Evolutionary conservation across 129 eudicot species (phyloP).

Genomic region (Calendula officinalis): DNA sequence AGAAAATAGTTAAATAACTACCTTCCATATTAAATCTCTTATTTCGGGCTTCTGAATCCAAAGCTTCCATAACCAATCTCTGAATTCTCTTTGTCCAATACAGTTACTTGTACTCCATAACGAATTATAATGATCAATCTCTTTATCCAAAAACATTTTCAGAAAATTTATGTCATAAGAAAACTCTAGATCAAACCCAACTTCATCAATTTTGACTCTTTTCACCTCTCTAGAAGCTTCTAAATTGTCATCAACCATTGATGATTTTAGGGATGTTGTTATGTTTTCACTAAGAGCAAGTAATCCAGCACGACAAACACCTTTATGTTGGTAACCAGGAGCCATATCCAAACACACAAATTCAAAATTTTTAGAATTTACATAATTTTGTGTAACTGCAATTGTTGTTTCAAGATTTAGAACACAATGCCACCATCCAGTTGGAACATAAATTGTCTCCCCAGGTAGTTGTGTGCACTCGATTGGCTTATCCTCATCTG

Average conservation of each 20-base stretch:
- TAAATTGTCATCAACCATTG: conserved; percentile 23
- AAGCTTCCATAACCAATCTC: conserved; percentile 94
- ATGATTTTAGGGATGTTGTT: conserved; percentile 34
- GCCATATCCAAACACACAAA: conserved; percentile 94
- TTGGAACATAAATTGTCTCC: conserved; percentile 91
- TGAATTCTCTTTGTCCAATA: conserved; percentile 86
- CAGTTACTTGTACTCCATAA: conserved; percentile 81
- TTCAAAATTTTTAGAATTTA: conserved; percentile 76
- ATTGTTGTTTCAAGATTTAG: conserved; percentile 79
- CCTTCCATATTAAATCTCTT: conserved; percentile 93
- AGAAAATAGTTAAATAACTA: conserved; percentile 31
- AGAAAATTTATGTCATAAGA: conserved; percentile 72
- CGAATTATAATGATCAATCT: conserved; percentile 77
- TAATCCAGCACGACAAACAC: conserved; percentile 90
- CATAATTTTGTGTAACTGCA: conserved; percentile 96
- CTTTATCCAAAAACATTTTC: conserved; percentile 67
- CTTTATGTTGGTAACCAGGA: conserved; percentile 95
- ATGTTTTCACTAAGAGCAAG: conserved; percentile 75
- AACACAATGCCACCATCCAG: conserved; percentile 99
- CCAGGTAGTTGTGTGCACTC: conserved; percentile 96
- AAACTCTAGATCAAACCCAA: conserved; percentile 45
- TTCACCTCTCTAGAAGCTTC: conserved; percentile 57
- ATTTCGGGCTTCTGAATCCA: conserved; percentile 71
- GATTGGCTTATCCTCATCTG: conserved; percentile 82
- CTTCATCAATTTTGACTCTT: conserved; percentile 49